phyloP scores from a whole-genome alignment of 352 stramenopile genomes.

The Pythium chondricola region DNA sequence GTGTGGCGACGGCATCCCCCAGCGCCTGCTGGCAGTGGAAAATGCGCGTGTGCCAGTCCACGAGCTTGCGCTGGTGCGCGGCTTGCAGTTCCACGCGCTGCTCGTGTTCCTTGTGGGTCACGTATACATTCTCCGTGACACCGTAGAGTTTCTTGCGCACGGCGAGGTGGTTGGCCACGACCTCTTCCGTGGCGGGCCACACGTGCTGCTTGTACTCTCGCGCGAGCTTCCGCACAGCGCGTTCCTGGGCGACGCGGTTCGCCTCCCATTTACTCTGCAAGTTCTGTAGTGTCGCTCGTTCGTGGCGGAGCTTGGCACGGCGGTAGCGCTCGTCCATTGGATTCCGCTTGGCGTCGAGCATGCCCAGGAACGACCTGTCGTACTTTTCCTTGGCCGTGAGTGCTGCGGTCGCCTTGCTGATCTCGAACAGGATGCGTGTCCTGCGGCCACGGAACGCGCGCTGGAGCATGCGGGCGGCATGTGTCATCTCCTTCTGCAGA shows the following conservation, averaged over 20 bases:
- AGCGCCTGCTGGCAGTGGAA: constrained; percentile 34
- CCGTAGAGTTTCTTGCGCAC: constrained; percentile 51
- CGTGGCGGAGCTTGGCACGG: constrained; percentile 39
- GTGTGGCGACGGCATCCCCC: constrained; percentile 25
- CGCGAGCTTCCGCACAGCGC: constrained; percentile 40
- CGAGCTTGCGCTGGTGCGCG: constrained; percentile 25
- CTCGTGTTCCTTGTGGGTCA: constrained; percentile 35
- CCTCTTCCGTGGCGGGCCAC: constrained; percentile 31
- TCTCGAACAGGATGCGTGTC: constrained; percentile 43
- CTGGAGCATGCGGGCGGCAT: constrained; percentile 35
- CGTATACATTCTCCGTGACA: constrained; percentile 66
- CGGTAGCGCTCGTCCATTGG: constrained; percentile 62
- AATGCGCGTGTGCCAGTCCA: constrained; percentile 29
- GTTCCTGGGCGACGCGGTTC: constrained; percentile 36
- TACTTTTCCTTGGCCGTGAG: constrained; percentile 56
- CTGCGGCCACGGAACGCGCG: constrained; percentile 39
- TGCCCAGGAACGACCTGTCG: constrained; percentile 41
- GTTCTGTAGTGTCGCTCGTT: constrained; percentile 34
- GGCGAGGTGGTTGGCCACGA: constrained; percentile 33
- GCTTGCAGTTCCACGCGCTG: constrained; percentile 31
- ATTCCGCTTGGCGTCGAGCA: constrained; percentile 46
- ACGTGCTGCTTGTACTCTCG: constrained; percentile 19
- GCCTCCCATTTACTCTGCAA: constrained; percentile 44
- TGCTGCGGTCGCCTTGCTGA: constrained; percentile 38
- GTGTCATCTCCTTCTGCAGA: constrained; percentile 24